A percentile compares a stretch with the other conserved stretches of the same genome.
These are phyloP conservation scores for Phaseolus coccineus DNA, from an alignment of 331 rosid genomes.

Conservation along the genomic window DNA sequence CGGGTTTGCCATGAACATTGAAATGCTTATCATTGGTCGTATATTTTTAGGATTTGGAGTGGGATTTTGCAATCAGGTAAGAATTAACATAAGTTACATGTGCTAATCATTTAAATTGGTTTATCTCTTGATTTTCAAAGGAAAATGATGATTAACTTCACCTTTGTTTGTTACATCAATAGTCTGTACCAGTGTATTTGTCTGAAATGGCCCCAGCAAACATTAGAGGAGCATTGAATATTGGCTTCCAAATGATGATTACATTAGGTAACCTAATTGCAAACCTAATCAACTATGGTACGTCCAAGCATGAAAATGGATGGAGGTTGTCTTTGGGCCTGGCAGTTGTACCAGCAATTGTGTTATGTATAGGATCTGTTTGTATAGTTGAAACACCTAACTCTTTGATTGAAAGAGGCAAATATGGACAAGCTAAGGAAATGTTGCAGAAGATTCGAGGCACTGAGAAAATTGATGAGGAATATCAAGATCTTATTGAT, in stretches of 20 bases:
- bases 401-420: conserved; percentile 45
- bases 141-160: neutral
- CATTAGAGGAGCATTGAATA: conserved; percentile 46
- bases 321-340: conserved; percentile 42
- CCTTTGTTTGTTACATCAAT: neutral
- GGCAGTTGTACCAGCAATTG: conserved; percentile 38
- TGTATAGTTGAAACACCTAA: conserved; percentile 38
- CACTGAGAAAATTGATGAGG: conserved; percentile 25
- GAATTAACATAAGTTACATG: neutral
- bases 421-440: conserved; percentile 29
- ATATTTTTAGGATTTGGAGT: conserved; percentile 37
- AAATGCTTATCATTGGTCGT: conserved; percentile 43
- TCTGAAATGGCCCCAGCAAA: conserved; percentile 47
- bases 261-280: conserved; percentile 42
- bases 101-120: neutral
- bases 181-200: conserved; percentile 48
- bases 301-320: conserved; percentile 5
- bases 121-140: neutral
- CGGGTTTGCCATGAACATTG: conserved; percentile 24
- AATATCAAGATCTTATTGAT: conserved; percentile 42
- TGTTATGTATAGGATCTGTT: conserved; percentile 13
- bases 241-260: conserved; percentile 46
- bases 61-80: conserved; percentile 41
- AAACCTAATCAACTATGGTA: conserved; percentile 39
- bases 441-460: conserved; percentile 40